Conservation (phyloP, 495 filamentous ascomycete species). For the Rhypophila decipiens region DNA sequence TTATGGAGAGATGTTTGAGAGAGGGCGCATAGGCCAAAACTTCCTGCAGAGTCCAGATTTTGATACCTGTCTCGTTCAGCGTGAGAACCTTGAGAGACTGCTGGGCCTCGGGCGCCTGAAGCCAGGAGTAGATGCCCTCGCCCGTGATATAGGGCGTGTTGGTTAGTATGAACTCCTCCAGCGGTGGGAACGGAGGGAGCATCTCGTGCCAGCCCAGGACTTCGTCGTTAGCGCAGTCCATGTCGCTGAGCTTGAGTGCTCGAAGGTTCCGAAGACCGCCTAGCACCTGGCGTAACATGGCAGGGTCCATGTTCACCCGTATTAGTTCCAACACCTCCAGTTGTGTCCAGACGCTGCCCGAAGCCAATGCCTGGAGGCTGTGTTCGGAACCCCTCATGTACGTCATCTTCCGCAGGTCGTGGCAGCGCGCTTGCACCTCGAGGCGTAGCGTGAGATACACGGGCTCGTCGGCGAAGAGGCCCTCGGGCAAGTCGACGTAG, state of each 20-base stretch:
- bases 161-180: constrained; percentile 63
- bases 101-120: constrained; percentile 43
- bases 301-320: constrained; percentile 64
- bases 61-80: constrained; percentile 60
- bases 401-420: constrained; percentile 79
- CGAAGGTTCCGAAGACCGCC: constrained; percentile 57
- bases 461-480: constrained; percentile 73
- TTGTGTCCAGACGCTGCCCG: constrained; percentile 63
- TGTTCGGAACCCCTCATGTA: constrained; percentile 74
- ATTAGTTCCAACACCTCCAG: constrained; percentile 76
- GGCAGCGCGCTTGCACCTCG: constrained; percentile 76
- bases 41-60: constrained; percentile 54
- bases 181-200: constrained; percentile 61
- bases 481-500: constrained; percentile 88
- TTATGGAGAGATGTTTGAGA: constrained; percentile 60
- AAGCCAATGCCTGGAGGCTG: constrained; percentile 62
- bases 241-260: constrained; percentile 64
- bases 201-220: constrained; percentile 56
- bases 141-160: constrained; percentile 63
- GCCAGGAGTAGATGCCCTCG: constrained; percentile 58
- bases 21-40: constrained; percentile 56
- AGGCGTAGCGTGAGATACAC: constrained; percentile 67
- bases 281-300: constrained; percentile 63
- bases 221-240: constrained; percentile 66
- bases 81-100: constrained; percentile 53